Base-by-base conservation (phyloP, 192 early-diverging fungal genomes). In the Rhizoclosmatium sp. region DNA sequence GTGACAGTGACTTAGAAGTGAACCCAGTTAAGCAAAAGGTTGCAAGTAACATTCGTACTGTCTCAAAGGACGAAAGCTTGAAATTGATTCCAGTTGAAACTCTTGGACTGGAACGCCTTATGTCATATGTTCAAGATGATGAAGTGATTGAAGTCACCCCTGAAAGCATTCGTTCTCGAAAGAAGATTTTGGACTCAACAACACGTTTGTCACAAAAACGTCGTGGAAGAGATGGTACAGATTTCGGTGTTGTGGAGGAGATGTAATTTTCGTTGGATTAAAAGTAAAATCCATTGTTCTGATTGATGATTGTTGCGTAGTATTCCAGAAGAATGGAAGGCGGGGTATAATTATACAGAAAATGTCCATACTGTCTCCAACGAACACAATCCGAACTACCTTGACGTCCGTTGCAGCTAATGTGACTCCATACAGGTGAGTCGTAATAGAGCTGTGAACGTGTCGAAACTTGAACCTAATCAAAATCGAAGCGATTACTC, bases 131-230 rank as follows among this genome's bases (percentile, higher is more conserved):
- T 69, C 88, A 89, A 80, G 92, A 90, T 59, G 94, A 95, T 83
- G 94, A 95, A 84, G 93, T 93, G 12, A 91, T 95, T 65, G 94
- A 95, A 75, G 88, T 95, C 59, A 95, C 94, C 1, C 94, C 93
- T 21, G 86, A 88, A 1, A 85, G 85, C 51, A 82, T 95, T 70
- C 87, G 94, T 19, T 90, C 92, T 58, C 91, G 94, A 64, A 95
- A 94, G 85, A 89, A 89, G 71, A 86, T 90, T 48, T 80, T 93
- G 69, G 94, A 95, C 62, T 69, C 92, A 1, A 88, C 59, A 62
- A 89, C 88, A 82, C 90, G 93, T 80, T 92, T 90, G 82, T 59
- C 83, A 0, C 67, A 71, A 54, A 73, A 59, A n/a, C 61, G 81
- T 19, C 78, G 82, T 49, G 79, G 75, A 56, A 31, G 31, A 31